A percentile compares a stretch with the other conserved stretches of the same genome.
Evolutionary conservation across 768 basidiomycete genomes (phyloP).

Genomic region (Macrolepiota fuliginosa): DNA sequence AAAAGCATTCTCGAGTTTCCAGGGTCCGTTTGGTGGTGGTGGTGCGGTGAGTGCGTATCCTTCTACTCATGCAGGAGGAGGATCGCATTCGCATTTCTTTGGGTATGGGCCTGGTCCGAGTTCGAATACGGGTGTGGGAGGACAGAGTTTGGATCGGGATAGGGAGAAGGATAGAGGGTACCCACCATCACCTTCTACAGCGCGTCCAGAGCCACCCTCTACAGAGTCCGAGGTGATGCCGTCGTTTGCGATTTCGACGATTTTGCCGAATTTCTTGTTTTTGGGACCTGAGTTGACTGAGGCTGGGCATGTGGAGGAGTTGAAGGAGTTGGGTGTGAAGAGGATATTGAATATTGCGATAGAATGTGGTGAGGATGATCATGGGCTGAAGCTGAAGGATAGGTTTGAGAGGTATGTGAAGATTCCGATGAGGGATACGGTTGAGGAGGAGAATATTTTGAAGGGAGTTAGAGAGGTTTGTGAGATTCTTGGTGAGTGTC

Average conservation of each 20-base stretch:
- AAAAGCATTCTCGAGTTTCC: slow-evolving; percentile 22
- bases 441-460: slow-evolving; percentile 89
- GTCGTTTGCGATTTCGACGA: slow-evolving; percentile 81
- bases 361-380: slow-evolving; percentile 80
- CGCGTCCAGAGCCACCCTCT: slow-evolving; percentile 61
- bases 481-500: slow-evolving; percentile 73
- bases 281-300: slow-evolving; percentile 85
- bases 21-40: neutral
- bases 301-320: slow-evolving; percentile 70
- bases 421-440: slow-evolving; percentile 93
- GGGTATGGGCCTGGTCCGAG: slow-evolving; percentile 3
- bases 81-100: slow-evolving; percentile 13
- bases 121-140: neutral
- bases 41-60: slow-evolving; percentile 8
- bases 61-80: neutral
- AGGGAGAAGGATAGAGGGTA: slow-evolving; percentile 1
- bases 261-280: slow-evolving; percentile 87
- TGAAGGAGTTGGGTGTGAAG: slow-evolving; percentile 75
- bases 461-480: slow-evolving; percentile 83
- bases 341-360: slow-evolving; percentile 89
- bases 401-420: slow-evolving; percentile 82
- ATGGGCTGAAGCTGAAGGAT: slow-evolving; percentile 62
- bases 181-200: slow-evolving; percentile 62
- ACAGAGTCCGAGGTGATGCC: slow-evolving; percentile 56
- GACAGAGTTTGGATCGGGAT: neutral